These are phyloP conservation scores for Phytophthora syringae DNA, from an alignment of 352 stramenopile genomes.

Conservation along the genomic window DNA sequence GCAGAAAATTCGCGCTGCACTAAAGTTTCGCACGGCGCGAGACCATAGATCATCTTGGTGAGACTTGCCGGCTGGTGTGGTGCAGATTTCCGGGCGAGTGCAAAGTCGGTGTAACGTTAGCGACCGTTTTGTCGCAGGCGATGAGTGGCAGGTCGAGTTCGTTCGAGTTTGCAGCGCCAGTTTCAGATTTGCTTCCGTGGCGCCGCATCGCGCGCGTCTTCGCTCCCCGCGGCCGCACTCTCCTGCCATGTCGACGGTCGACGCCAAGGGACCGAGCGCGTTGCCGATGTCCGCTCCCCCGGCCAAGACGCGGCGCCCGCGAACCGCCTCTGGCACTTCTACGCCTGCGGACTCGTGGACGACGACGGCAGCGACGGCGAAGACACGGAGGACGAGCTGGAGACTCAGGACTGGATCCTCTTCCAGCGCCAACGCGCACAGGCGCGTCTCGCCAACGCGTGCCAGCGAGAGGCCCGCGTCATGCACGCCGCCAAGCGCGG, in stretches of 20 bases:
- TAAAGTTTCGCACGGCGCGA: background rate
- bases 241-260: conserved; percentile 29
- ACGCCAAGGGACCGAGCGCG: conserved; percentile 23
- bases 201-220: background rate
- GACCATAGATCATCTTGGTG: background rate
- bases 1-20: no score
- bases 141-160: no score
- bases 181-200: conserved; percentile 30
- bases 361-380: conserved; percentile 46
- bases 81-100: conserved; percentile 11
- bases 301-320: conserved; percentile 11
- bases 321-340: conserved; percentile 64
- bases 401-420: conserved; percentile 60
- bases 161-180: no score
- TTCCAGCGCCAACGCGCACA: conserved; percentile 65
- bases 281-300: conserved; percentile 10
- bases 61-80: background rate
- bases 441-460: conserved; percentile 49
- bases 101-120: no score
- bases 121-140: background rate
- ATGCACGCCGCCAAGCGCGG: conserved; percentile 29
- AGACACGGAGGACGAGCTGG: conserved; percentile 68
- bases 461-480: conserved; percentile 41
- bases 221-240: conserved; percentile 23
- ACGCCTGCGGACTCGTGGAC: conserved; percentile 59